These are phyloP conservation scores for Tuber microsphaerosporum DNA, from an alignment of 495 filamentous ascomycete species.

Conservation along the genomic window DNA sequence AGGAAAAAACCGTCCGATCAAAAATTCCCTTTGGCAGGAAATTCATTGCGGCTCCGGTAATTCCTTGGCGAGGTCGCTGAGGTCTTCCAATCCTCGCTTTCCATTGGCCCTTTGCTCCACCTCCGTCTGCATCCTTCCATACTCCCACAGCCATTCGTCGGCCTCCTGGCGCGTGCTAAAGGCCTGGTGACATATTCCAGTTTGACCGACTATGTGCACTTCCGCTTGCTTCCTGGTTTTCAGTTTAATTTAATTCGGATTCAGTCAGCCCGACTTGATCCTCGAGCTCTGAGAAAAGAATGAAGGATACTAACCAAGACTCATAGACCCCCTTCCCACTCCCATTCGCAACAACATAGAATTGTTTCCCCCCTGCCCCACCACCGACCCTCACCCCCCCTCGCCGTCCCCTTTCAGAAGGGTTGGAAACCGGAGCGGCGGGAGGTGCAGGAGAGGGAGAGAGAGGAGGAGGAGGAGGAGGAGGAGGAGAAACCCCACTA, in stretches of 20 bases:
- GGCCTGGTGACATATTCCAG: constrained; percentile 4
- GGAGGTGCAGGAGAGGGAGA: not conserved
- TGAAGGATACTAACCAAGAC: not conserved
- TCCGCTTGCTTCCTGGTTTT: not conserved
- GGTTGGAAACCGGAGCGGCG: not conserved
- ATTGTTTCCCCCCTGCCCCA: not conserved
- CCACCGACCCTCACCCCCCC: not conserved
- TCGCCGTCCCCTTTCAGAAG: not conserved
- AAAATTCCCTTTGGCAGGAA: not conserved
- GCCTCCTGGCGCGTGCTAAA: not conserved
- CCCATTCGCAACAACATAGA: constrained; percentile 1
- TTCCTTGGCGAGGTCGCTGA: not conserved
- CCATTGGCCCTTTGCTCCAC: not conserved
- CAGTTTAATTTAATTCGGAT: not conserved
- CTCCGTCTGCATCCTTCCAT: not conserved
- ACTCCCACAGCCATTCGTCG: constrained; percentile 1
- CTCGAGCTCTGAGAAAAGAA: not conserved
- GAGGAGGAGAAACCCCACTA: not conserved
- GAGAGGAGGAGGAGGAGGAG: not conserved
- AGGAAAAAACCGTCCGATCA: not conserved
- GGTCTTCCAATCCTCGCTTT: not conserved
- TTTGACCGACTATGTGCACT: constrained; percentile 3
- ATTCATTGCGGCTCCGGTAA: constrained; percentile 1
- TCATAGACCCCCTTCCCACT: not conserved
- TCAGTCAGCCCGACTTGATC: not conserved